A percentile compares a stretch with the other conserved stretches of the same genome.
Conservation (phyloP, 345 rosid species). For the Eucalyptus erythrocorys region DNA sequence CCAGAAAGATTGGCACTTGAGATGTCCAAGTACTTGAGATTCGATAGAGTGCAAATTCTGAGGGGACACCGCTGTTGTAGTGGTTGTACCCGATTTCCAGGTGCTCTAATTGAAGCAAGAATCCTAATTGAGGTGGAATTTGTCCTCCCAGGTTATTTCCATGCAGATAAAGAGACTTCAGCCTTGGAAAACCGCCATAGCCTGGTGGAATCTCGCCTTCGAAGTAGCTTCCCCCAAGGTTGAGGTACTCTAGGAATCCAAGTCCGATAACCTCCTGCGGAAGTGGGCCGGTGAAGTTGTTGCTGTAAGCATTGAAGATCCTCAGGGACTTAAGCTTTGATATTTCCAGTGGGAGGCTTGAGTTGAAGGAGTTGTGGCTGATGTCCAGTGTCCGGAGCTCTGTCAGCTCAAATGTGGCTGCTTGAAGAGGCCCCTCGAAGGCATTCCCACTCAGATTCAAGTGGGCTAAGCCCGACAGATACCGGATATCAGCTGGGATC, state of each 20-base stretch:
- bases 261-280: conserved; percentile 41
- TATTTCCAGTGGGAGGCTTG: conserved; percentile 60
- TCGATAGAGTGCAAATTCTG: conserved; percentile 33
- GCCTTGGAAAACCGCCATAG: conserved; percentile 47
- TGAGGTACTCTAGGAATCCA: conserved; percentile 63
- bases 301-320: conserved; percentile 64
- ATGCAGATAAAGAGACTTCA: conserved; percentile 49
- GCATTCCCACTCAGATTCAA: conserved; percentile 66
- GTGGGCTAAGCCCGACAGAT: conserved; percentile 42
- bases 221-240: conserved; percentile 93
- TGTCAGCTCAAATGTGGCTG: conserved; percentile 40
- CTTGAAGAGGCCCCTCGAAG: conserved; percentile 47
- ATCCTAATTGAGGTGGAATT: conserved; percentile 56
- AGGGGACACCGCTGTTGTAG: conserved; percentile 46
- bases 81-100: conserved; percentile 76
- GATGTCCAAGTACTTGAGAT: conserved; percentile 59
- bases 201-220: conserved; percentile 52
- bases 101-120: conserved; percentile 40
- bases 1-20: conserved; percentile 60
- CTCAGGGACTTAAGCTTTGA: conserved; percentile 63
- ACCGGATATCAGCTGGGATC: conserved; percentile 45
- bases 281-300: conserved; percentile 56
- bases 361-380: conserved; percentile 70
- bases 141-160: conserved; percentile 63
- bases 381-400: conserved; percentile 61